Evolutionary conservation across 2,329 filamentous ascomycete genomes (phyloP).

Genomic region (Aureobasidium leucospermi): DNA sequence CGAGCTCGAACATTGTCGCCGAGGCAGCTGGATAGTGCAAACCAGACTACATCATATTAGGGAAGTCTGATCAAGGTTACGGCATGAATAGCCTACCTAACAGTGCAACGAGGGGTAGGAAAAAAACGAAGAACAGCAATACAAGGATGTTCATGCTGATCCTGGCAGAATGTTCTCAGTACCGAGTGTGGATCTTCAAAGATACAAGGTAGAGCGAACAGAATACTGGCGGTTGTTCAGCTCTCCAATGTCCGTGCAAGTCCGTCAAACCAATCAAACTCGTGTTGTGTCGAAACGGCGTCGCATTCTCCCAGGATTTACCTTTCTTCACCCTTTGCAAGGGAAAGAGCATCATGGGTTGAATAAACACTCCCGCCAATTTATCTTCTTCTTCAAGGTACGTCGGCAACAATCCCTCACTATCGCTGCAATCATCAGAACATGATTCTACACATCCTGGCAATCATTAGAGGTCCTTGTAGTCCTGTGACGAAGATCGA

Average conservation of each 20-base stretch:
- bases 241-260: not conserved
- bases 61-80: not conserved
- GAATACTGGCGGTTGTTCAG: not conserved
- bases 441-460: conserved; percentile 32
- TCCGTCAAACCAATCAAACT: conserved; percentile 11
- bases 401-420: not conserved
- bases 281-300: conserved; percentile 2
- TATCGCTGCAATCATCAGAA: conserved; percentile 47
- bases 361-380: conserved; percentile 8
- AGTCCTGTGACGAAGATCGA: conserved; percentile 47
- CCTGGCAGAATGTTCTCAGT: not conserved
- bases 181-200: not conserved
- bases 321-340: not conserved
- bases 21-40: conserved; percentile 49
- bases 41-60: conserved; percentile 32
- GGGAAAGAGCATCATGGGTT: conserved; percentile 14
- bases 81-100: conserved; percentile 8
- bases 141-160: conserved; percentile 8
- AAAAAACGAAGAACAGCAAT: conserved; percentile 13
- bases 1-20: conserved; percentile 45
- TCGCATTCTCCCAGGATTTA: not conserved
- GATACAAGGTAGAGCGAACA: not conserved
- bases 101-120: conserved; percentile 13
- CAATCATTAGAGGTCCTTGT: conserved; percentile 62
- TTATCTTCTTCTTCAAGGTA: conserved; percentile 3